A percentile compares a stretch with the other conserved stretches of the same genome.
Conservation (phyloP, 1,284 basidiomycete species). For the Apiotrichum domesticum region DNA sequence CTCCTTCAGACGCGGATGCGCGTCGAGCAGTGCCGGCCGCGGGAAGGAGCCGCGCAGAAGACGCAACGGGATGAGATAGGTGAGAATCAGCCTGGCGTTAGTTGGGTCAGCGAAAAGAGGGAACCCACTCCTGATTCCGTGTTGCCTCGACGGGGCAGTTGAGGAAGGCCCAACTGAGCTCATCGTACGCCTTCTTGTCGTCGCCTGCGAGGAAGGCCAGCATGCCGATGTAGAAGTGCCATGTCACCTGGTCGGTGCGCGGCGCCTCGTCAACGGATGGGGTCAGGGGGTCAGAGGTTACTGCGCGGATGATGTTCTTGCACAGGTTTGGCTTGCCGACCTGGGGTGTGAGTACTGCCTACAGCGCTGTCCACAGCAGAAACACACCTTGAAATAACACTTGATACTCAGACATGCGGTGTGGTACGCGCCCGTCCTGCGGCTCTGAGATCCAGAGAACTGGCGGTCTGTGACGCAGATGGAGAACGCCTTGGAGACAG, state of each 20-base stretch:
- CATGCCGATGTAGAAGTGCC: slow-evolving; percentile 88
- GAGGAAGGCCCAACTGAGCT: slow-evolving; percentile 74
- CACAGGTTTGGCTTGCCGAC: slow-evolving; percentile 84
- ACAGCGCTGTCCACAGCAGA: too few relatives aligned
- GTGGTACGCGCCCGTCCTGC: slow-evolving; percentile 91
- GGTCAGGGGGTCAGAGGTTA: slow-evolving; percentile 76
- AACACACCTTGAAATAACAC: slow-evolving; percentile 81
- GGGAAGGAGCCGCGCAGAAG: slow-evolving; percentile 81
- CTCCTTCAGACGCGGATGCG: slow-evolving; percentile 65
- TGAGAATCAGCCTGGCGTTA: slow-evolving; percentile 67
- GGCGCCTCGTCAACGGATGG: slow-evolving; percentile 72
- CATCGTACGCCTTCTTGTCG: slow-evolving; percentile 74
- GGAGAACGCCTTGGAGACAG: slow-evolving; percentile 86
- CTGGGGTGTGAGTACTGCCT: slow-evolving; percentile 45
- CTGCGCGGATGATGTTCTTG: slow-evolving; percentile 83
- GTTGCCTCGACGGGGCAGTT: slow-evolving; percentile 64
- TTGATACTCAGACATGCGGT: slow-evolving; percentile 88
- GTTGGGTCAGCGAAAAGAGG: too few relatives aligned
- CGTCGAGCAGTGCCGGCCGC: slow-evolving; percentile 58
- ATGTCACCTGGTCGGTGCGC: slow-evolving; percentile 81
- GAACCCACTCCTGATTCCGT: slow-evolving; percentile 70
- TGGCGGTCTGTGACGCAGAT: slow-evolving; percentile 80
- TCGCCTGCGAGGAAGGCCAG: slow-evolving; percentile 89
- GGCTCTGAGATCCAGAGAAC: slow-evolving; percentile 65
- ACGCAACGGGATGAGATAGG: slow-evolving; percentile 81